Conservation (phyloP, 345 rosid species). For the Dipteronia dyeriana region DNA sequence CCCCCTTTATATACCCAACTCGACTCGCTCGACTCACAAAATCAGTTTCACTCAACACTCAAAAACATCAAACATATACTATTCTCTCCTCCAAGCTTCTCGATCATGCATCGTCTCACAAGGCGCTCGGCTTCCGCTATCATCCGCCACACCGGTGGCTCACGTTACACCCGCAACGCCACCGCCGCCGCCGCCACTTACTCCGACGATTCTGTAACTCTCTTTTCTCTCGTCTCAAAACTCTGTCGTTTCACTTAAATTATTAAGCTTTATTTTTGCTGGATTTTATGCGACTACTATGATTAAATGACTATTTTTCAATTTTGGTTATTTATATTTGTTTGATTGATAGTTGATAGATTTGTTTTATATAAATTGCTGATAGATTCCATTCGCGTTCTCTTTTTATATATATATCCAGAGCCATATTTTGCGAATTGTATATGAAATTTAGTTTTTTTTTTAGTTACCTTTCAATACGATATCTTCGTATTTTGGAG, state of each 20-base stretch:
- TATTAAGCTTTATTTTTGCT: background rate
- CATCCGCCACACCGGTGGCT: constrained; percentile 43
- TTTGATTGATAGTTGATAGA: too few species aligned
- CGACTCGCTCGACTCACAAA: background rate
- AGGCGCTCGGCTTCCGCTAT: constrained; percentile 66
- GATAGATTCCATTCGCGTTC: too few species aligned
- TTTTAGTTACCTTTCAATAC: too few species aligned
- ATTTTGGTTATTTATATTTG: too few species aligned
- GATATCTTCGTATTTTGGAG: too few species aligned
- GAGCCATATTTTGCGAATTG: too few species aligned
- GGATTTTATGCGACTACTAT: background rate
- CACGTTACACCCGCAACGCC: constrained; percentile 34
- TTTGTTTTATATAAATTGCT: too few species aligned
- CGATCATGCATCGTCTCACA: constrained; percentile 65
- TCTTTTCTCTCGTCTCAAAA: background rate
- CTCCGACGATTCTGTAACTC: constrained; percentile 40
- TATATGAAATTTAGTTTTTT: too few species aligned
- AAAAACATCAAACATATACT: background rate
- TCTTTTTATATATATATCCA: too few species aligned
- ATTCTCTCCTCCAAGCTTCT: background rate
- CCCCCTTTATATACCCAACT: background rate
- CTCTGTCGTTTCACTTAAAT: background rate
- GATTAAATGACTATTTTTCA: too few species aligned
- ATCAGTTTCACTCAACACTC: background rate
- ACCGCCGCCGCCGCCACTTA: constrained; percentile 41